Evolutionary conservation across 495 filamentous ascomycete species (phyloP).

Genomic region (Podospora pseudocomata): DNA sequence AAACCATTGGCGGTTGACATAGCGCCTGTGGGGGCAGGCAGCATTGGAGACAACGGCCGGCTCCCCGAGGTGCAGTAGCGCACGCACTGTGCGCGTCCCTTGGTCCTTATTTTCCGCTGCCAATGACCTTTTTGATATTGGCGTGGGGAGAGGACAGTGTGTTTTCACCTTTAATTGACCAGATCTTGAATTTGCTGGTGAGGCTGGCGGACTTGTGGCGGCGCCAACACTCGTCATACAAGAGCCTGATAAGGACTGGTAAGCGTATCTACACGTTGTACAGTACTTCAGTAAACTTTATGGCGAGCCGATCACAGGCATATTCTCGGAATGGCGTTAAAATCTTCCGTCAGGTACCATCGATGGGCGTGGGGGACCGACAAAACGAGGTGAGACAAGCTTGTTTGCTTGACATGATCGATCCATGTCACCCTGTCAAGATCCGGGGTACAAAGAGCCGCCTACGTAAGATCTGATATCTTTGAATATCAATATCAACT

Average conservation of each 20-base stretch:
- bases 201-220: neutral
- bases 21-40: constrained; percentile 3
- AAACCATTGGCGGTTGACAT: constrained; percentile 1
- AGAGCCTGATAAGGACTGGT: neutral
- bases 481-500: neutral
- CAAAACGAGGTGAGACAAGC: neutral
- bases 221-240: neutral
- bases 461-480: neutral
- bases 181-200: neutral
- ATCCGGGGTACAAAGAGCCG: neutral
- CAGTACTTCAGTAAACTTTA: neutral
- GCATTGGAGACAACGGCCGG: constrained; percentile 13
- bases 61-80: constrained; percentile 10
- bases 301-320: neutral
- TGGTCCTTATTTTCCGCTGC: neutral
- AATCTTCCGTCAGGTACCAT: neutral
- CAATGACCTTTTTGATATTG: neutral
- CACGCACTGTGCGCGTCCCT: constrained; percentile 7
- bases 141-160: neutral
- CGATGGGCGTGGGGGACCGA: neutral
- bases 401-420: neutral
- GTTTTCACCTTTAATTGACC: neutral
- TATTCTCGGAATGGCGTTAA: neutral
- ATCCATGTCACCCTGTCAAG: neutral
- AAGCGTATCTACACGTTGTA: neutral